Conservation (phyloP, 2,329 filamentous ascomycete genomes). For the Hymenoscyphus infarciens region DNA sequence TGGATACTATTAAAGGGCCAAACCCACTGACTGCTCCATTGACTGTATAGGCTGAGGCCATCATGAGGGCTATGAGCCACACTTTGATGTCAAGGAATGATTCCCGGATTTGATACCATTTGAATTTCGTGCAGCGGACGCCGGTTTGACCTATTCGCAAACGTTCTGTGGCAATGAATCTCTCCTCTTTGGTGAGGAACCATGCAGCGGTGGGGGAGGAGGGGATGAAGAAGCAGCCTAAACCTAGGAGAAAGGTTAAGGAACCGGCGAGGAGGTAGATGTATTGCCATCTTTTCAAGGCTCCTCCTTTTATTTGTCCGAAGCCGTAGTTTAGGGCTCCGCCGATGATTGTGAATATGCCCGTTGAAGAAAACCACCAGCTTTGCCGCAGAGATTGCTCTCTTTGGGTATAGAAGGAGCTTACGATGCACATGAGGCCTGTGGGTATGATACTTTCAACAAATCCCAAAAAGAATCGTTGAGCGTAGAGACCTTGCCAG, state of each 20-base stretch:
- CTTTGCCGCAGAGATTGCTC: slow-evolving; percentile 63
- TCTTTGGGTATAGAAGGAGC: slow-evolving; percentile 59
- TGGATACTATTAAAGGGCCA: slow-evolving; percentile 67
- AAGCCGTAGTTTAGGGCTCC: slow-evolving; percentile 65
- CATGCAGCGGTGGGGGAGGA: slow-evolving; percentile 64
- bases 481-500: slow-evolving; percentile 60
- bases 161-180: slow-evolving; percentile 61
- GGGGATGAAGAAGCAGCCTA: slow-evolving; percentile 63
- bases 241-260: slow-evolving; percentile 61
- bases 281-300: slow-evolving; percentile 63
- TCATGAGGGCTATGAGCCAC: slow-evolving; percentile 63
- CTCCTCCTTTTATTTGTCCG: slow-evolving; percentile 54
- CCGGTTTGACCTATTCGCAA: slow-evolving; percentile 61
- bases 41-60: slow-evolving; percentile 67
- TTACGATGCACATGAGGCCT: slow-evolving; percentile 61
- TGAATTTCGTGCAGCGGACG: slow-evolving; percentile 58
- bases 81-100: slow-evolving; percentile 57
- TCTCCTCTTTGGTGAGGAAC: slow-evolving; percentile 63
- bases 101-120: slow-evolving; percentile 55
- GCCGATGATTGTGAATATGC: slow-evolving; percentile 57
- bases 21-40: slow-evolving; percentile 70
- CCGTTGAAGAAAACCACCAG: slow-evolving; percentile 61
- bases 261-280: slow-evolving; percentile 64
- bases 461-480: slow-evolving; percentile 61
- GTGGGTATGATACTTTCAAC: slow-evolving; percentile 64